These are phyloP conservation scores for Tolypocladium album DNA, from an alignment of 2,329 filamentous ascomycete species.

Conservation along the genomic window DNA sequence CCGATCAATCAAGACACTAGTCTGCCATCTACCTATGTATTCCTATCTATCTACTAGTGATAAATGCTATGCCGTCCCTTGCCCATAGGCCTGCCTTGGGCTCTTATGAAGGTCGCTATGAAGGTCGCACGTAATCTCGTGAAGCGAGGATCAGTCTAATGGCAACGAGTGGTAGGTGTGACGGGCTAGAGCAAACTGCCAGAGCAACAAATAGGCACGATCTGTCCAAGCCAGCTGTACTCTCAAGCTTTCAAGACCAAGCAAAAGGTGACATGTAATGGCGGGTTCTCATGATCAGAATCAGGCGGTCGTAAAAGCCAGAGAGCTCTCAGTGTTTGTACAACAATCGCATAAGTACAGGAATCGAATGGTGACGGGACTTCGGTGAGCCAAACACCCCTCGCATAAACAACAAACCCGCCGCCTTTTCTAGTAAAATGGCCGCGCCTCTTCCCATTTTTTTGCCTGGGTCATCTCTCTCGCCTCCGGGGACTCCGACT, in stretches of 20 bases:
- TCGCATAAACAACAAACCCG: not conserved
- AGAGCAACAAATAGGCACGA: too few species aligned
- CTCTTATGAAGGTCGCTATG: too few species aligned
- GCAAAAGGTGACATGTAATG: not conserved
- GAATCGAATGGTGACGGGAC: not conserved
- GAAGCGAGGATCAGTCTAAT: not conserved
- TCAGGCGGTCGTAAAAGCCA: not conserved
- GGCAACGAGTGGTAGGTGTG: not conserved
- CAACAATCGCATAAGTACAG: not conserved
- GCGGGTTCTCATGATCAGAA: not conserved
- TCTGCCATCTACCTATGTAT: constrained; percentile 1
- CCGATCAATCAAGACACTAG: constrained; percentile 32
- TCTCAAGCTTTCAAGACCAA: not conserved
- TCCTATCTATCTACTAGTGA: not conserved
- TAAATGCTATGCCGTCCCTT: not conserved
- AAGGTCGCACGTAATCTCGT: too few species aligned
- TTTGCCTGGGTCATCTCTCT: constrained; percentile 16
- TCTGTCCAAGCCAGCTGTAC: not conserved
- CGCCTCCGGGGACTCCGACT: constrained; percentile 18
- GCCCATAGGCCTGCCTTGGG: not conserved
- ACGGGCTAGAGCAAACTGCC: not conserved
- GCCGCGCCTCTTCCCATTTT: constrained; percentile 31
- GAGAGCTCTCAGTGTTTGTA: not conserved
- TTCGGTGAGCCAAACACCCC: not conserved
- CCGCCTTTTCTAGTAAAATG: constrained; percentile 23